Base-by-base conservation (phyloP, 345 rosid species). In the Corchorus olitorius region DNA sequence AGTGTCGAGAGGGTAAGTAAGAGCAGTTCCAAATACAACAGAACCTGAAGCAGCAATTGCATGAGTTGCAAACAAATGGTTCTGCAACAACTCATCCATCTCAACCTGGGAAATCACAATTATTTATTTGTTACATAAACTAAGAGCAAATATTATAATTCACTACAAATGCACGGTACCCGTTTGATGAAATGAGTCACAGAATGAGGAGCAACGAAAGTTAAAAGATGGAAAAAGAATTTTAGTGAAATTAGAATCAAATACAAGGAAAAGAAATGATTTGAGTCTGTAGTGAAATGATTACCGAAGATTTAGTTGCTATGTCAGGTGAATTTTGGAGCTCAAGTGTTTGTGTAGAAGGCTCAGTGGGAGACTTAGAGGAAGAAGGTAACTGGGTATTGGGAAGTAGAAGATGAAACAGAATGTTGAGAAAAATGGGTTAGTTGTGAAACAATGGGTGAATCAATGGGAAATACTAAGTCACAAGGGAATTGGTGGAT, bases 1-100 rank as follows among this genome's bases (percentile, higher is more conserved):
- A 12, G 97, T 90, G 78, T 96, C 99, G 8, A 96, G 88, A 45
- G 99, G 98, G 72, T 91, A 91, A 73, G 97, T 84, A 54, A 89
- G 69, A 55, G 89, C 87, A 33, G 98, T 87, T 83, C 86, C 97
- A 5, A 92, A 46, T 19, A 93, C 80, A n/a, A 87, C 91, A 15
- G 98, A 90, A 33, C 90, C 89, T 0, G 88, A 83, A 14, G 93
- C 98, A 5, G 97, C 96, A 48, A 89, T 74, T 0, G 93, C 97
- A 77, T 93, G 99, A 16, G 90, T 88, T 65, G 92, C 90, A 73
- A 90, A 89, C 81, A 90, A 84, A 78, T 89, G 89, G 74, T 90
- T 88, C 82, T 90, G 87, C 60, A 90, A 75, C 72, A 88, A 81
- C 13, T 83, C 86, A 66, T 83, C 78, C 86, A 85, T 85, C 35